Conservation (phyloP, 495 filamentous ascomycete species). For the Sabuloglossum arenarium region DNA sequence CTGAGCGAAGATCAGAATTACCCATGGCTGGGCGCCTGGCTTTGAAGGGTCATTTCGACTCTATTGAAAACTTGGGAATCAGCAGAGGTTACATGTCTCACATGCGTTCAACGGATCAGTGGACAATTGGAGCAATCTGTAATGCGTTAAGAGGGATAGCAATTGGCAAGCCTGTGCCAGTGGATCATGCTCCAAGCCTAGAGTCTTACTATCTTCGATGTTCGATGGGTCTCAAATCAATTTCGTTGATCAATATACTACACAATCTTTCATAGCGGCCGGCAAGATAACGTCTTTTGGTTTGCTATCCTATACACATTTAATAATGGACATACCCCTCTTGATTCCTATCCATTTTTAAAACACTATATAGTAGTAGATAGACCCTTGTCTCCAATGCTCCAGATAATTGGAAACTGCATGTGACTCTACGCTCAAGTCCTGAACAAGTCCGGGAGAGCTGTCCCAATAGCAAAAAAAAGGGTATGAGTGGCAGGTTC, state of each 20-base stretch:
- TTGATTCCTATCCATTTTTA: neutral
- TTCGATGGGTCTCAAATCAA: neutral
- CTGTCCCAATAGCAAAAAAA: neutral
- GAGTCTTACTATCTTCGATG: too few relatives aligned
- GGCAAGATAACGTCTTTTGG: neutral
- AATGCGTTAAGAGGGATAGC: neutral
- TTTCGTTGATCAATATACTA: neutral
- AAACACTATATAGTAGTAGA: neutral
- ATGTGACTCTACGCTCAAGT: neutral
- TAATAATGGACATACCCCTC: neutral
- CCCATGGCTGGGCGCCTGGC: constrained; percentile 64
- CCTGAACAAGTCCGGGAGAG: neutral
- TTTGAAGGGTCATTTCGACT: constrained; percentile 48
- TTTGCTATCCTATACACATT: neutral
- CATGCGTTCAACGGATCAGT: neutral
- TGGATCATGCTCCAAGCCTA: neutral
- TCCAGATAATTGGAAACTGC: neutral
- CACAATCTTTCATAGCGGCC: neutral
- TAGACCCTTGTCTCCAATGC: neutral
- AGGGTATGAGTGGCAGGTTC: neutral
- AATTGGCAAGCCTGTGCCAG: neutral
- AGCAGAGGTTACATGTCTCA: constrained; percentile 47
- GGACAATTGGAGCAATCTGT: neutral
- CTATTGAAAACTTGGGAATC: constrained; percentile 53
- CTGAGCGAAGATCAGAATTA: constrained; percentile 43